Base-by-base conservation (phyloP, 2,329 filamentous ascomycete species). In the Ascochyta viciae-villosae region DNA sequence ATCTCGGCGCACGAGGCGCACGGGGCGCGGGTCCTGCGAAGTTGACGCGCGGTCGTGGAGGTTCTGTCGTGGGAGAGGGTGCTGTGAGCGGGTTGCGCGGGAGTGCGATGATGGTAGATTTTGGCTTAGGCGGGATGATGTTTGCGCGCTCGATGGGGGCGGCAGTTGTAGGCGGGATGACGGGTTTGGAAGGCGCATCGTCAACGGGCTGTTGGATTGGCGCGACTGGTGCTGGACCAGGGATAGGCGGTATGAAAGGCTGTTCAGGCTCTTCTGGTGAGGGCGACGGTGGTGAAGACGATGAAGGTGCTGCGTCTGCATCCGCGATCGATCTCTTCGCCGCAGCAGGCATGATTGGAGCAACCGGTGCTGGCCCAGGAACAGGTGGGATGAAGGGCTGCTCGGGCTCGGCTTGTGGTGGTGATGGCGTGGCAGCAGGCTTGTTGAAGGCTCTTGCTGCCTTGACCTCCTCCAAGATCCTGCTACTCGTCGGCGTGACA, bases 401-500 rank as follows among this genome's bases (percentile, higher is more conserved):
- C 34, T 50, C 13, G 3, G 54, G 42, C 42, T 53, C 27, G 13
- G 43, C 40, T 23, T 35, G 22, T 22, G 27, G 15, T 3, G 39
- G 31, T 13, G 41, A 41, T 19, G 45, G 19, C 10, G 39, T 19
- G n/a, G 42, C 19, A 33, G 48, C n/a, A 6, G 52, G 24, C 7
- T 50, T 54, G 40, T 62, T 65, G 31, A 73, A 50, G 1, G 65
- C 62, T 10, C 66, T 66, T n/a, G 57, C 65, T 13, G 64, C 60
- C 31, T 57, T 64, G 9, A 75, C 71, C 26, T 73, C 47, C 2
- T 70, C 61, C 43, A 74, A 27, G 50, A 74, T 74, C 62, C 67
- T 72, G 64, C 70, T 74, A 24, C 60, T 62, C 8, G 57, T 34
- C 2, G 66, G 64, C 22, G 65, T 61, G 34, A 53, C 74, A 59